Percentiles rank a stretch among this genome's conserved stretches.
Evolutionary conservation across 176 grass and related monocot species (phyloP).

Genomic region (Themeda triandra): DNA sequence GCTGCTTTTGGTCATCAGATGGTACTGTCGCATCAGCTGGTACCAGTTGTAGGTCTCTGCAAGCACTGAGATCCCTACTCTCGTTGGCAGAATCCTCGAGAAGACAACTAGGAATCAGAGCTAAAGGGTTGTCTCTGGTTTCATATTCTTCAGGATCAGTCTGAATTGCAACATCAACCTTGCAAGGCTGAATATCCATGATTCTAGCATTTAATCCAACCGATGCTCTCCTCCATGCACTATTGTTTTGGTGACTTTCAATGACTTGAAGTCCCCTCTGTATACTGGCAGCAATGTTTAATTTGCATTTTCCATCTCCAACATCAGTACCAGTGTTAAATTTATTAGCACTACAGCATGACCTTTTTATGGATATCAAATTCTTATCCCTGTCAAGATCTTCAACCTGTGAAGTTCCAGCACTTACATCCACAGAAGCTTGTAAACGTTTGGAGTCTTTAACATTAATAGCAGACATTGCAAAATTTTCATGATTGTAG

Average conservation of each 20-base stretch:
- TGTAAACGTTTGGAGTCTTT: conserved; percentile 10
- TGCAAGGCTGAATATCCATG: conserved; percentile 66
- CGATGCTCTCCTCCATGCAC: conserved; percentile 70
- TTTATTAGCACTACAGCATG: conserved; percentile 34
- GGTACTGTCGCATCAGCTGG: conserved; percentile 41
- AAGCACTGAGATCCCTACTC: conserved; percentile 37
- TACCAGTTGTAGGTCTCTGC: conserved; percentile 63
- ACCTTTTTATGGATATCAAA: conserved; percentile 33
- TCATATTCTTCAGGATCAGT: conserved; percentile 63
- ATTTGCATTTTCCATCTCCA: conserved; percentile 32
- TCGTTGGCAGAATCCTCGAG: conserved; percentile 43
- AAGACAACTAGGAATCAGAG: conserved; percentile 44
- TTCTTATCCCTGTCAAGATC: conserved; percentile 34
- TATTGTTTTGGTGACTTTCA: conserved; percentile 58
- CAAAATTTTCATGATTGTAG: conserved; percentile 25
- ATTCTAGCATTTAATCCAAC: conserved; percentile 68
- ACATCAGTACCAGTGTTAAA: not conserved
- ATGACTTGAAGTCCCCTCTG: conserved; percentile 80
- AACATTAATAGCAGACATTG: conserved; percentile 35
- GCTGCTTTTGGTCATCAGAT: conserved; percentile 51
- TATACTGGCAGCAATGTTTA: conserved; percentile 78
- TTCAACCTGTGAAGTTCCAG: conserved; percentile 22
- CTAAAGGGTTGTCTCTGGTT: conserved; percentile 50
- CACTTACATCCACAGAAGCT: conserved; percentile 19
- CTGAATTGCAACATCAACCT: conserved; percentile 78